Evolutionary conservation across 805 yeast genomes (phyloP).

Genomic region (Scheffersomyces amazonensis): DNA sequence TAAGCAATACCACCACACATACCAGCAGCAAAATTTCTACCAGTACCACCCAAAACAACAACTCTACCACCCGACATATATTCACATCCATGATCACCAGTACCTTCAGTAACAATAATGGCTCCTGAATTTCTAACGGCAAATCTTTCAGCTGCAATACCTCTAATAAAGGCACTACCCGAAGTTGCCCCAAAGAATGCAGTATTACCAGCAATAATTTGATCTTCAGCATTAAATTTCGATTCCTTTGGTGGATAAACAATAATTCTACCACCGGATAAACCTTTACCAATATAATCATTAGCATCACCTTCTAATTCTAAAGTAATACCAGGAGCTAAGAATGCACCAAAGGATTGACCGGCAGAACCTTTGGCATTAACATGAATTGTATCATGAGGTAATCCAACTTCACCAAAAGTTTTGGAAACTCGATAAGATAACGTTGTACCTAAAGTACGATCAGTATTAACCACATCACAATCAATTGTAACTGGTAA

Average conservation of each 20-base stretch:
- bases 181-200: slow-evolving; percentile 98
- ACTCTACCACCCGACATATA: slow-evolving; percentile 99
- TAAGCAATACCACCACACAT: slow-evolving; percentile 99
- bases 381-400: slow-evolving; percentile 94
- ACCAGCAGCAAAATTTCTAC: slow-evolving; percentile 94
- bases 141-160: slow-evolving; percentile 97
- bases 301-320: slow-evolving; percentile 97
- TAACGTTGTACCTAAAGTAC: slow-evolving; percentile 92
- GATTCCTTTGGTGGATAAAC: slow-evolving; percentile 89
- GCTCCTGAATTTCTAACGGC: slow-evolving; percentile 99
- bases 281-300: slow-evolving; percentile 96
- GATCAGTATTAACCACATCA: slow-evolving; percentile 91
- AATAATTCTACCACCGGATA: slow-evolving; percentile 91
- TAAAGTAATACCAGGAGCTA: slow-evolving; percentile 93
- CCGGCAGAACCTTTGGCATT: slow-evolving; percentile 93
- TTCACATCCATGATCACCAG: slow-evolving; percentile 98
- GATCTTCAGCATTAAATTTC: slow-evolving; percentile 89
- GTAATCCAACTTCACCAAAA: slow-evolving; percentile 91
- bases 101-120: slow-evolving; percentile 92
- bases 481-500: slow-evolving; percentile 93
- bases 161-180: slow-evolving; percentile 90
- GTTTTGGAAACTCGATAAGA: slow-evolving; percentile 91
- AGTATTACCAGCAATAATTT: slow-evolving; percentile 94
- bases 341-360: slow-evolving; percentile 97
- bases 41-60: slow-evolving; percentile 86